These are phyloP conservation scores for Microcos paniculata DNA, from an alignment of 345 rosid genomes.

Conservation along the genomic window DNA sequence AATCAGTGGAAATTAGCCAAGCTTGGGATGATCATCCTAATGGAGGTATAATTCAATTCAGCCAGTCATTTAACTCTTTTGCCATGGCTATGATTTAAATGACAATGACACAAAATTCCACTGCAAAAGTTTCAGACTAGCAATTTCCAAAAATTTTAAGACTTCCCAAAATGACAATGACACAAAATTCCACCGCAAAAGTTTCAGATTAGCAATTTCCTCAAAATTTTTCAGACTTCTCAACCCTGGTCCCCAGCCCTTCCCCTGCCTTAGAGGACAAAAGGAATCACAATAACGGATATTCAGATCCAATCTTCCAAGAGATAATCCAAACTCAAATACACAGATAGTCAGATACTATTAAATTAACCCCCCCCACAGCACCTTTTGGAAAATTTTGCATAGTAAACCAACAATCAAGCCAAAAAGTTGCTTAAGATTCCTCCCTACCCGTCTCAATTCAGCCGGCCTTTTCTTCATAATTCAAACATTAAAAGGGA, in stretches of 20 bases:
- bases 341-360: background rate
- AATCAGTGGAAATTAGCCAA: background rate
- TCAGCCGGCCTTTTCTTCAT: background rate
- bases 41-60: background rate
- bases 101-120: background rate
- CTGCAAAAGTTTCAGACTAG: background rate
- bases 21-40: background rate
- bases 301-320: background rate
- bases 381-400: background rate
- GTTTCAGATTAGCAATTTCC: background rate
- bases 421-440: slow-evolving; percentile 15
- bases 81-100: background rate
- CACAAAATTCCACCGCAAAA: background rate
- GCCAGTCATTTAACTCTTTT: background rate
- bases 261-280: background rate
- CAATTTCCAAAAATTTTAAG: too few relatives aligned
- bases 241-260: background rate
- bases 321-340: background rate
- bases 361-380: background rate
- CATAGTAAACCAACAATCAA: background rate
- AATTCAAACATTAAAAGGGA: background rate
- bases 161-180: background rate
- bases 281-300: slow-evolving; percentile 2
- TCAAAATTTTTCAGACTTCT: background rate
- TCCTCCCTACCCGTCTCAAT: slow-evolving; percentile 3